A percentile compares a stretch with the other conserved stretches of the same genome.
phyloP scores from a whole-genome alignment of 2,329 filamentous ascomycete species.

The Pseudogymnoascus sp. region DNA sequence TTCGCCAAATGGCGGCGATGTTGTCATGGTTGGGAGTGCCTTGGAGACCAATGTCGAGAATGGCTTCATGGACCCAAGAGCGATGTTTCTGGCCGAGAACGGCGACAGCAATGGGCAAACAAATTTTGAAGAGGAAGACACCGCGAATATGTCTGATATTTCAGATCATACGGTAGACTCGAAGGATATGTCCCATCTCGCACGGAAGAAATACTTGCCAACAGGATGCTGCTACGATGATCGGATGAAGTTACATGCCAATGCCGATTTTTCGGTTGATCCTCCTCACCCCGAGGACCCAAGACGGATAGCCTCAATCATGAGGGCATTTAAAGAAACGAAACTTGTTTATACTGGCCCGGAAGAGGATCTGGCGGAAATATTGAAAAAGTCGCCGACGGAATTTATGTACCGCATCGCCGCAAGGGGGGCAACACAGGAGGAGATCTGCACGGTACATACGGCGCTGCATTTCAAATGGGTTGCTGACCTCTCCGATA shows the following conservation, averaged over 20 bases:
- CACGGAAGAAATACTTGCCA: slow-evolving; percentile 36
- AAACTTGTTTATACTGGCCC: slow-evolving; percentile 64
- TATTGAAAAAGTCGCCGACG: slow-evolving; percentile 47
- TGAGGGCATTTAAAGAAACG: slow-evolving; percentile 74
- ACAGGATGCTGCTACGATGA: slow-evolving; percentile 86
- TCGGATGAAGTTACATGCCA: slow-evolving; percentile 91
- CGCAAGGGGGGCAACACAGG: slow-evolving; percentile 66
- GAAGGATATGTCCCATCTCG: background rate
- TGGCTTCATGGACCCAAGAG: slow-evolving; percentile 2
- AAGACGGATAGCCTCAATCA: slow-evolving; percentile 84
- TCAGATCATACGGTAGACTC: background rate
- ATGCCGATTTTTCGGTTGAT: slow-evolving; percentile 63
- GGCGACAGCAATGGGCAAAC: background rate
- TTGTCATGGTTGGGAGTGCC: background rate
- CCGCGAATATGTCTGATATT: background rate
- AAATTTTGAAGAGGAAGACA: background rate
- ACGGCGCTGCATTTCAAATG: slow-evolving; percentile 69
- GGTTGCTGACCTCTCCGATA: slow-evolving; percentile 52
- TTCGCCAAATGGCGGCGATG: background rate
- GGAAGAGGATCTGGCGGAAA: slow-evolving; percentile 44
- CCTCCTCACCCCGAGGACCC: slow-evolving; percentile 94
- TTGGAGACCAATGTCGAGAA: background rate
- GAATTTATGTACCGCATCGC: slow-evolving; percentile 69
- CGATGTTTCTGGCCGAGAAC: background rate
- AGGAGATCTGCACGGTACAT: slow-evolving; percentile 78